phyloP scores from a whole-genome alignment of 2,329 filamentous ascomycete species.

The Fusarium nurragi region DNA sequence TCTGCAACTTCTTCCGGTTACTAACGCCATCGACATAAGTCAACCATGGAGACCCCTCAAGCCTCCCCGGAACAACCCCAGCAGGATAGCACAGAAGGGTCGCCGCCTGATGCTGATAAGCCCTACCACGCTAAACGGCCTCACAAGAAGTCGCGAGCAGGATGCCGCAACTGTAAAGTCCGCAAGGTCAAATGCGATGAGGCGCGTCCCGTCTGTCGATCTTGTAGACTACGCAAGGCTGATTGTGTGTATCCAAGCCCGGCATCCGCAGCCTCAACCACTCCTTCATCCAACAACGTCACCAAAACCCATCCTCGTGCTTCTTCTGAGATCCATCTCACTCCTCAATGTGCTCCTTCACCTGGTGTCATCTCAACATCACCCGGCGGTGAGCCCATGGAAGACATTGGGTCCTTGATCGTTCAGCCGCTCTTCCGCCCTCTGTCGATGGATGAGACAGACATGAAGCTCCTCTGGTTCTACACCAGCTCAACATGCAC shows the following conservation, averaged over 20 bases:
- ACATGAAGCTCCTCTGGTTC: slow-evolving; percentile 67
- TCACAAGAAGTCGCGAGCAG: slow-evolving; percentile 64
- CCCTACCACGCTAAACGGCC: slow-evolving; percentile 59
- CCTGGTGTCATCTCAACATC: slow-evolving; percentile 16
- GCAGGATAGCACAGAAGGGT: slow-evolving; percentile 23
- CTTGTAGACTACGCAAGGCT: slow-evolving; percentile 59
- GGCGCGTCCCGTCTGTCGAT: slow-evolving; percentile 58
- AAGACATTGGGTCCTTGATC: slow-evolving; percentile 25
- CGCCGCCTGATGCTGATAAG: slow-evolving; percentile 22
- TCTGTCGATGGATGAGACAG: slow-evolving; percentile 49
- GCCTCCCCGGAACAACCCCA: slow-evolving; percentile 7
- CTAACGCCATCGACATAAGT: not conserved
- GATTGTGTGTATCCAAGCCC: slow-evolving; percentile 57
- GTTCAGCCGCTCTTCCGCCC: slow-evolving; percentile 47
- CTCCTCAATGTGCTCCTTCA: slow-evolving; percentile 1
- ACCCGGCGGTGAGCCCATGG: slow-evolving; percentile 14
- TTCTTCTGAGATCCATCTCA: not conserved
- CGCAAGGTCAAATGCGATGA: slow-evolving; percentile 60
- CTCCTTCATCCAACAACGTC: not conserved
- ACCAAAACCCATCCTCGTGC: slow-evolving; percentile 1
- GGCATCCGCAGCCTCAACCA: slow-evolving; percentile 5
- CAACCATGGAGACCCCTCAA: slow-evolving; percentile 20
- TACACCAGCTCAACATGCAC: slow-evolving; percentile 59
- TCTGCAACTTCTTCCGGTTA: not conserved
- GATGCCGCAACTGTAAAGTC: slow-evolving; percentile 64